Conservation (phyloP, 345 rosid genomes). For the Heritiera fomes region DNA sequence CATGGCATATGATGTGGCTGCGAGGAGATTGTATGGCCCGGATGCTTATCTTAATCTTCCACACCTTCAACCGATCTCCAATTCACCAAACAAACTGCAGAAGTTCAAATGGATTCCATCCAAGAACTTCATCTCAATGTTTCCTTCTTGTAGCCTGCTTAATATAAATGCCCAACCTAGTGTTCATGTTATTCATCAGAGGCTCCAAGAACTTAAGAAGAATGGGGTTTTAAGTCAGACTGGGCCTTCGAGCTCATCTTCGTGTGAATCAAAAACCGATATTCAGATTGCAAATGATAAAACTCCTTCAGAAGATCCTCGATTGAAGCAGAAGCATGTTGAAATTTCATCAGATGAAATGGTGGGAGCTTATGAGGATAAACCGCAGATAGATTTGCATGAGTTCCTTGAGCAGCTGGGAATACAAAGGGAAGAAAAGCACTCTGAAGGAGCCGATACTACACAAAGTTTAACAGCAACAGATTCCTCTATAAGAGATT, state of each 20-base stretch:
- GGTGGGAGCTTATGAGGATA: slow-evolving; percentile 37
- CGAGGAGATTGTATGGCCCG: slow-evolving; percentile 67
- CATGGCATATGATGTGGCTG: slow-evolving; percentile 93
- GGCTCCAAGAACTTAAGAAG: slow-evolving; percentile 78
- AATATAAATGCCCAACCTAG: slow-evolving; percentile 84
- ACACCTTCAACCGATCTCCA: slow-evolving; percentile 53
- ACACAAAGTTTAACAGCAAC: slow-evolving; percentile 28
- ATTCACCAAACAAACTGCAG: slow-evolving; percentile 29
- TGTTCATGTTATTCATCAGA: slow-evolving; percentile 78
- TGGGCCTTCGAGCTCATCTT: slow-evolving; percentile 45
- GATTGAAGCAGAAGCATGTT: slow-evolving; percentile 32
- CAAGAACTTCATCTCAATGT: slow-evolving; percentile 78
- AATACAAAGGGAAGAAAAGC: slow-evolving; percentile 51
- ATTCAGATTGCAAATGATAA: slow-evolving; percentile 19
- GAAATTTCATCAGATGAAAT: slow-evolving; percentile 34
- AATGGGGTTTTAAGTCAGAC: slow-evolving; percentile 42
- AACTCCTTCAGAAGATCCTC: slow-evolving; percentile 24
- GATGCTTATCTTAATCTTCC: slow-evolving; percentile 90
- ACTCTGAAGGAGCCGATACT: slow-evolving; percentile 23
- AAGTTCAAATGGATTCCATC: slow-evolving; percentile 84
- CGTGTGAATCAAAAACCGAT: slow-evolving; percentile 39
- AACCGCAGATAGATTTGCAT: slow-evolving; percentile 83
- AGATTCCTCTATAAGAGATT: slow-evolving; percentile 40
- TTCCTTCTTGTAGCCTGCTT: slow-evolving; percentile 79
- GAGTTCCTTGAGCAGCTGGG: slow-evolving; percentile 95